Percentiles rank a stretch among this genome's conserved stretches.
phyloP scores from a whole-genome alignment of 2,329 filamentous ascomycete genomes.

The Sporothrix brasiliensis region DNA sequence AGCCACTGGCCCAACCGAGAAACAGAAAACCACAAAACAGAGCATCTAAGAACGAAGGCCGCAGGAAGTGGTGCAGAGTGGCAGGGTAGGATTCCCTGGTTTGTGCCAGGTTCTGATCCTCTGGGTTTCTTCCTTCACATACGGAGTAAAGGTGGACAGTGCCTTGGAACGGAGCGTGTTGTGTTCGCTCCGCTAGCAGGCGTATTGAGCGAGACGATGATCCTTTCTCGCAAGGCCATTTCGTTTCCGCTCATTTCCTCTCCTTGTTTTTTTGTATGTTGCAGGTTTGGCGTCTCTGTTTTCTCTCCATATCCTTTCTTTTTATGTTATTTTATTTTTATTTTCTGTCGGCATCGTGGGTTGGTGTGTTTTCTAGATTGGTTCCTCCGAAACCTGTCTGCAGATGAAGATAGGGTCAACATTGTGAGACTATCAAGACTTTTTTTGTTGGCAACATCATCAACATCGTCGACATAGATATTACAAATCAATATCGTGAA shows the following conservation, averaged over 20 bases:
- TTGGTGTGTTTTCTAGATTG: neutral
- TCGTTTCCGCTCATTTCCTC: neutral
- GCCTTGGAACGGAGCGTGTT: too few species aligned
- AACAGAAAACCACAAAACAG: neutral
- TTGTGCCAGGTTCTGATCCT: neutral
- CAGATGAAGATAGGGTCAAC: neutral
- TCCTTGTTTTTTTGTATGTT: neutral
- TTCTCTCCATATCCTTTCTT: neutral
- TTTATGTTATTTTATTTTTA: neutral
- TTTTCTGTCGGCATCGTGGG: neutral
- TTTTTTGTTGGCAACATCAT: too few species aligned
- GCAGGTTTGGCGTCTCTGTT: neutral
- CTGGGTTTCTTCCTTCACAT: slow-evolving; percentile 11
- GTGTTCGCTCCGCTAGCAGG: neutral
- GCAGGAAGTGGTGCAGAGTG: neutral
- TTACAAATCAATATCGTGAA: neutral
- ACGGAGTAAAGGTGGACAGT: neutral
- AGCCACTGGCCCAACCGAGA: too few species aligned
- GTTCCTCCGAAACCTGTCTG: neutral
- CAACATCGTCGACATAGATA: too few species aligned
- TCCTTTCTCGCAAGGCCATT: neutral
- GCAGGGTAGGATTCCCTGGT: neutral
- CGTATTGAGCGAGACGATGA: slow-evolving; percentile 13
- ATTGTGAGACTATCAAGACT: neutral
- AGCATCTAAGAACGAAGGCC: neutral